Evolutionary conservation across 768 basidiomycete genomes (phyloP), one percentile per base, ranked within the genome.

Genomic region (Calocera viscosa): DNA sequence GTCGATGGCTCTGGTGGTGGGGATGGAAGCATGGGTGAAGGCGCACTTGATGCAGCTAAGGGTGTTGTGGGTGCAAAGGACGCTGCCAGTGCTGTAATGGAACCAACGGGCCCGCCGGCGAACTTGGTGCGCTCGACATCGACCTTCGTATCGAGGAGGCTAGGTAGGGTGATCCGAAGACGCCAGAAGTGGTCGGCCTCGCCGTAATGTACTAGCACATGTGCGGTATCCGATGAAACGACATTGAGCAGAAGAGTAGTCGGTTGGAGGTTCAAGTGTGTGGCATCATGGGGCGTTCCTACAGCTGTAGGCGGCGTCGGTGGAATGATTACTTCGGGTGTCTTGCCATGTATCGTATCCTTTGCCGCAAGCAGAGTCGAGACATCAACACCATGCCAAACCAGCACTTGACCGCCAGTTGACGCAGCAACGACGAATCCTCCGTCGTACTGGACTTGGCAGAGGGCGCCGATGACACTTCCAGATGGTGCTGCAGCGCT

Each of bases 111-210:
- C 1, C 76, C 75, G 64, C 86, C 82, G 1, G 85, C 85, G 69
- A 85, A 86, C 0, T 75, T 49, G 2, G 78, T 77, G 19, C 71
- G 73, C 32, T 79, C 76, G n/a, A 78, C 65, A 17, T 71, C 68
- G 30, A 33, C 70, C 70, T 34, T 73, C 65, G 67, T 22, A 30
- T 10, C 26, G 30, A 22, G 24, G 11, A 28, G 53, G 10, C 30
- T 26, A 32, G 24, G 16, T 19, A 16, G 2, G 30, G 53, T 30
- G 63, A 86, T 70, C 12, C 72, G 70, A 63, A 85, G 66, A 34
- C 84, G 82, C 71, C 84, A 84, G 69, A 90, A 82, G 43, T 76
- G 75, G 0, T 81, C 70, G 64, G 83, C 78, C 47, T 82, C 75
- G 24, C 77, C 74, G 72, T 84, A 86, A 16, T 82, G 79, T 14